Conservation (phyloP, 805 yeast genomes). For the Hanseniaspora clermontiae region DNA sequence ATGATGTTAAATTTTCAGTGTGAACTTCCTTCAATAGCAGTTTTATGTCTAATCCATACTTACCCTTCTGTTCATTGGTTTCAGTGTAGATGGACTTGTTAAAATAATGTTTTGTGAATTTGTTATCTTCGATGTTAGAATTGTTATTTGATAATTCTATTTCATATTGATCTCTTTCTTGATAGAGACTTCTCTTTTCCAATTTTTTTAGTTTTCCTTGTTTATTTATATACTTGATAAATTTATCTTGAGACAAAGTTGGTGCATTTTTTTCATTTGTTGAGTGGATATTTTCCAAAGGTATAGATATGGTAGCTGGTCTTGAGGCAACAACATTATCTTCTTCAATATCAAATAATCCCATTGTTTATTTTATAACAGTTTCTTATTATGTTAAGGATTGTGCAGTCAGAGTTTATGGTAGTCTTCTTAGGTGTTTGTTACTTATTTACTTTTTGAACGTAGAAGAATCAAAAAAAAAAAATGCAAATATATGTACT, state of each 20-base stretch:
- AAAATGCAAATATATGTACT: background rate
- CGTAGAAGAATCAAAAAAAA: background rate
- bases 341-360: background rate
- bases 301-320: background rate
- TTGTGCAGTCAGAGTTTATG: too few species aligned
- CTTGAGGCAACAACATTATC: background rate
- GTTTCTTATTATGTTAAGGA: too few species aligned
- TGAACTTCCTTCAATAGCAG: constrained; percentile 28
- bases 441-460: background rate
- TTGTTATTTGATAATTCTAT: background rate
- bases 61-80: constrained; percentile 23
- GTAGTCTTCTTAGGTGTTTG: too few species aligned
- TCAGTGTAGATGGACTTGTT: background rate
- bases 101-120: constrained; percentile 1
- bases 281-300: background rate
- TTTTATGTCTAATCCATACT: constrained; percentile 32
- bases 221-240: background rate
- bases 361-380: background rate
- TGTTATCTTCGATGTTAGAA: background rate
- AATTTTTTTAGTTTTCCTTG: background rate
- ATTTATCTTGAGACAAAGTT: background rate
- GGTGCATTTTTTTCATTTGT: background rate
- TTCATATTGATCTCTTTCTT: background rate
- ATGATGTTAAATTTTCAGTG: constrained; percentile 15
- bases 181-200: background rate